Conservation (phyloP, 2,329 filamentous ascomycete genomes). For the Ophiocordyceps sinensis region DNA sequence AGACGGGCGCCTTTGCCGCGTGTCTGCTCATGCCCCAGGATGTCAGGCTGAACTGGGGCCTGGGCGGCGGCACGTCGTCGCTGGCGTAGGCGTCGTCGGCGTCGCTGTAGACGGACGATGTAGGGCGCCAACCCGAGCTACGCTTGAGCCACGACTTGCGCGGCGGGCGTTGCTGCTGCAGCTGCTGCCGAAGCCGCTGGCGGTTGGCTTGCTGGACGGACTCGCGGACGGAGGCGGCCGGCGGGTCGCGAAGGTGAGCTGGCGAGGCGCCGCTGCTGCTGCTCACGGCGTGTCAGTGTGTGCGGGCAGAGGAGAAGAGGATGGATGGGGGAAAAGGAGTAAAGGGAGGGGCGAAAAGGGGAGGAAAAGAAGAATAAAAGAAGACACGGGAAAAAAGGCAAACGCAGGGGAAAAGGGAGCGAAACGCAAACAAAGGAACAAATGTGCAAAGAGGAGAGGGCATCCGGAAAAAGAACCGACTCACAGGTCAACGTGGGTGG, state of each 20-base stretch:
- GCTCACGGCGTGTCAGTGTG: too few species aligned
- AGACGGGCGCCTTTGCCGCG: slow-evolving; percentile 32
- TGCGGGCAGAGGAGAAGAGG: too few species aligned
- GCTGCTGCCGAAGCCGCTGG: neutral
- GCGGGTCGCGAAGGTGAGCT: slow-evolving; percentile 6
- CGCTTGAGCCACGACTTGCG: neutral
- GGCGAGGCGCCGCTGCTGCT: neutral
- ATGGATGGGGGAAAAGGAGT: too few species aligned
- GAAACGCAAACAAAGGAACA: neutral
- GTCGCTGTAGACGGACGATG: slow-evolving; percentile 38
- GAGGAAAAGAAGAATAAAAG: neutral
- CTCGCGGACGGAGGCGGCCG: slow-evolving; percentile 13
- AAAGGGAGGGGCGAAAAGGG: too few species aligned
- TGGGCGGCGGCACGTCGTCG: slow-evolving; percentile 5
- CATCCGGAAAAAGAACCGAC: slow-evolving; percentile 2
- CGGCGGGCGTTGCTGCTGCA: slow-evolving; percentile 1
- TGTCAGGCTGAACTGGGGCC: slow-evolving; percentile 22
- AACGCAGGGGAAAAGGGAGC: too few species aligned
- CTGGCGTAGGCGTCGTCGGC: slow-evolving; percentile 17
- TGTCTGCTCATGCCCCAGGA: slow-evolving; percentile 13
- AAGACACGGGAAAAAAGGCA: neutral
- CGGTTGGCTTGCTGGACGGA: slow-evolving; percentile 8
- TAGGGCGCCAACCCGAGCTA: slow-evolving; percentile 26
- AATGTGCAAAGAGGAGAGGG: too few species aligned
- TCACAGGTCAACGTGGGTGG: slow-evolving; percentile 13